Evolutionary conservation across 305 asterid species (phyloP), one percentile per base, ranked within the genome.

Genomic region (Solanum hybrid): DNA sequence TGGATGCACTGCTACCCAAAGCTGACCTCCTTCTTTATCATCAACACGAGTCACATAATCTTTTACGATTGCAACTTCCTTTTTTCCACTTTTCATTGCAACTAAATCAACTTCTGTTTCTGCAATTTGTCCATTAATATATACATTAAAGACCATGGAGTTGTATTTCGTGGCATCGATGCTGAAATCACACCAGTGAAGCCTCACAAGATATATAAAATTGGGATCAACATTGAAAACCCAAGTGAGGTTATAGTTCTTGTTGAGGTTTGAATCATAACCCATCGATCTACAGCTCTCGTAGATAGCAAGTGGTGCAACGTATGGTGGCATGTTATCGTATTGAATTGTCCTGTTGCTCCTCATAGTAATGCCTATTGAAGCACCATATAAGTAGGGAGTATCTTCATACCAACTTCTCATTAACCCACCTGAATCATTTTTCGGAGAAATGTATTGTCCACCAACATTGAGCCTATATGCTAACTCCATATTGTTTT

Each of bases 331-430:
- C 90, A 93, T 22, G 2, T 79, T 88, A n/a, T 93, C 93, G 88
- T 95, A 96, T 2, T 22, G 4, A 7, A 94, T 77, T 0, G 94
- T 90, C 2, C 4, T 78, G 9, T 93, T 92, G 0, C 98, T 94
- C 2, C 20, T 77, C 11, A 78, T 13, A 0, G 96, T 88, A 1
- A 95, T 93, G 2, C 98, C 98, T 0, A 29, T 17, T 1, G 92
- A 92, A 1, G 93, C 95, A 0, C 98, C 97, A 14, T 77, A 92
- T 0, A 94, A 66, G 86, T 95, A 97, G 4, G 98, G 92, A 27
- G 96, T 91, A 14, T 97, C 99, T 1, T 96, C 98, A 26, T 96
- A 97, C 99, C 99, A 97, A 73, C 96, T 94, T 9, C 99, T 90
- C 97, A 93, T 94, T 6, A 97, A 91, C 3, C 98, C 97, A 3